These are phyloP conservation scores for Craterostigma plantagineum DNA, from an alignment of 257 asterid genomes.

Conservation along the genomic window DNA sequence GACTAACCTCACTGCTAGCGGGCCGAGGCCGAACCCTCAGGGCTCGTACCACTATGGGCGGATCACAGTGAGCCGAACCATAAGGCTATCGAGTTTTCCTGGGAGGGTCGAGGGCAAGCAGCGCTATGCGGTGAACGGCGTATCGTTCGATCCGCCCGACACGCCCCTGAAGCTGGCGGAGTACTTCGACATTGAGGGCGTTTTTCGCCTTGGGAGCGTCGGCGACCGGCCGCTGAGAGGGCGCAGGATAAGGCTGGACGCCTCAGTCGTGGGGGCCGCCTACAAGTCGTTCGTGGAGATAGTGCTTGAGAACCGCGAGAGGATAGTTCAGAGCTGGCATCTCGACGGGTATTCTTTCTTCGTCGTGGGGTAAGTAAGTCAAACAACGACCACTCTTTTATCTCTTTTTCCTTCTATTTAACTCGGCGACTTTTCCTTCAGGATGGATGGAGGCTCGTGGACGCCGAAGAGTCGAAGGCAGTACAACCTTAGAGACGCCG, in stretches of 20 bases:
- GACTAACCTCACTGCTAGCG: constrained; percentile 62
- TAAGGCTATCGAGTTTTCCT: constrained; percentile 19
- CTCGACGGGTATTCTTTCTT: constrained; percentile 68
- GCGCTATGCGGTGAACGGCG: constrained; percentile 47
- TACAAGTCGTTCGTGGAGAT: constrained; percentile 44
- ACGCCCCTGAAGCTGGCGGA: constrained; percentile 73
- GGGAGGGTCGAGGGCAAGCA: constrained; percentile 25
- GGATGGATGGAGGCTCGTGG: constrained; percentile 59
- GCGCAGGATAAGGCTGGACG: constrained; percentile 16
- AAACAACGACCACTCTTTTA: neutral
- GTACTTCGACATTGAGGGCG: constrained; percentile 36
- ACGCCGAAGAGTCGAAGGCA: constrained; percentile 22
- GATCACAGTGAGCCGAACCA: constrained; percentile 29
- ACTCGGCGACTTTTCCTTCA: constrained; percentile 11
- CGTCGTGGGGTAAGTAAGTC: constrained; percentile 63
- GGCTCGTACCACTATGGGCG: constrained; percentile 75
- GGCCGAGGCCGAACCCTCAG: constrained; percentile 76
- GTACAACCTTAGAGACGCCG: constrained; percentile 51
- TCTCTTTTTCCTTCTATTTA: neutral
- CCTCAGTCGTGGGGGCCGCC: constrained; percentile 52
- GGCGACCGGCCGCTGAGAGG: constrained; percentile 22
- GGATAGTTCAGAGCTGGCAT: constrained; percentile 42
- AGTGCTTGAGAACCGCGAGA: constrained; percentile 47
- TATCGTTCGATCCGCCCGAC: constrained; percentile 36
- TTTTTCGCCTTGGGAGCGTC: constrained; percentile 42